phyloP scores from a whole-genome alignment of 768 basidiomycete species.

The Phlegmacium glaucopus region DNA sequence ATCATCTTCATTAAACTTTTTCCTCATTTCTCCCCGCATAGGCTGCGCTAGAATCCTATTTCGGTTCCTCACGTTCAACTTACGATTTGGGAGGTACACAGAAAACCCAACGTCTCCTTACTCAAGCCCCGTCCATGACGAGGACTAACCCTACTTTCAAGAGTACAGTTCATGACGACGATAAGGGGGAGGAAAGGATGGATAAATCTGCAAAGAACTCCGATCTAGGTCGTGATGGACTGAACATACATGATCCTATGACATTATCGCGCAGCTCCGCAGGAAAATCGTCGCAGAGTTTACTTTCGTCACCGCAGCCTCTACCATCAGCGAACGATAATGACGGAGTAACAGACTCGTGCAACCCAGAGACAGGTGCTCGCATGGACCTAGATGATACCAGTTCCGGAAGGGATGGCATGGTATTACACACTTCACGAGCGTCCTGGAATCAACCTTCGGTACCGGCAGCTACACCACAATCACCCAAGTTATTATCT shows the following conservation, averaged over 20 bases:
- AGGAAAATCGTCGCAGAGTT: too few relatives aligned
- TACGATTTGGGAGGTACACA: constrained; percentile 46
- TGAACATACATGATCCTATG: background rate
- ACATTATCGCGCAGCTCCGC: background rate
- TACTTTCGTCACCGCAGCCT: background rate
- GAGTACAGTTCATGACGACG: too few relatives aligned
- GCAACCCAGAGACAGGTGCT: constrained; percentile 3
- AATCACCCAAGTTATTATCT: background rate
- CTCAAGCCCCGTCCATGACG: constrained; percentile 7
- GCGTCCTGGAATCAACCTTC: constrained; percentile 22
- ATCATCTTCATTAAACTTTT: background rate
- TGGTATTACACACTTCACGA: constrained; percentile 19
- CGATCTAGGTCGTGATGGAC: too few relatives aligned
- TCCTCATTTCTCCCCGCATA: constrained; percentile 22
- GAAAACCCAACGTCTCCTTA: constrained; percentile 13
- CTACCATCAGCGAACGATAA: background rate
- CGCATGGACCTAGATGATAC: constrained; percentile 7
- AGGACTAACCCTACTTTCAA: background rate
- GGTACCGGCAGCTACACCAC: constrained; percentile 15
- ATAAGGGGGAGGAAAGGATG: background rate
- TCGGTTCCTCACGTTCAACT: constrained; percentile 69
- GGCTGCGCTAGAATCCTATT: constrained; percentile 65
- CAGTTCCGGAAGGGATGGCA: background rate
- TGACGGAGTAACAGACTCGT: too few relatives aligned
- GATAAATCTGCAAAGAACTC: background rate